phyloP scores from a whole-genome alignment of 352 stramenopile species.

The Stramenopiles sp. region DNA sequence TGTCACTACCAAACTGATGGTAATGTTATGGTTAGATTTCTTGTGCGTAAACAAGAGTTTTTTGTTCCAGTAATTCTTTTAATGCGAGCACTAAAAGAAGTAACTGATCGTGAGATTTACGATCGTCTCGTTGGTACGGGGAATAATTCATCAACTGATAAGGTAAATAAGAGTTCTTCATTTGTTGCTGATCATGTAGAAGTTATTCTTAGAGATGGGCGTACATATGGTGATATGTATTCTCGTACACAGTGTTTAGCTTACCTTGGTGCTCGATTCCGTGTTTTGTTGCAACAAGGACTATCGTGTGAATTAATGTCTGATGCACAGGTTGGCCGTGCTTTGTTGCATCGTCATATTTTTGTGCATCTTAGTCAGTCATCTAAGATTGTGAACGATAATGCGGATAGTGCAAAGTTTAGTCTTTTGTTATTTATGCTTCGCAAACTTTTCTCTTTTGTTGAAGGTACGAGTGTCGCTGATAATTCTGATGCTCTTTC shows the following conservation, averaged over 20 bases:
- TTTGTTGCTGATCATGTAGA: constrained; percentile 82
- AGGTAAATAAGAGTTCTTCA: too few species aligned
- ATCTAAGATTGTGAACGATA: too few species aligned
- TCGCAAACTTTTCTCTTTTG: constrained; percentile 87
- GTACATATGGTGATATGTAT: constrained; percentile 24
- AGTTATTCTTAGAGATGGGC: constrained; percentile 62
- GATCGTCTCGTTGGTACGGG: constrained; percentile 62
- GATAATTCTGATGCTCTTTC: constrained; percentile 94
- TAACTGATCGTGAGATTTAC: constrained; percentile 75
- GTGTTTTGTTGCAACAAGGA: constrained; percentile 39
- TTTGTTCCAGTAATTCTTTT: constrained; percentile 89
- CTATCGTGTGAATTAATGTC: constrained; percentile 34
- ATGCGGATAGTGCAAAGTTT: constrained; percentile 43
- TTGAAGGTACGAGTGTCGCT: constrained; percentile 50
- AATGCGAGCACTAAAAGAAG: constrained; percentile 55
- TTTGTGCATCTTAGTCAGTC: constrained; percentile 64
- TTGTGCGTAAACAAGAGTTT: constrained; percentile 88
- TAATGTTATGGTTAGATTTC: constrained; percentile 71
- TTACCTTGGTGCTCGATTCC: constrained; percentile 84
- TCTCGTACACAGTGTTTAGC: constrained; percentile 36
- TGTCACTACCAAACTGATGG: constrained; percentile 90
- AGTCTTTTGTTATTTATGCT: constrained; percentile 75
- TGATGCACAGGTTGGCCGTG: constrained; percentile 39
- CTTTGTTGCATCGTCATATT: constrained; percentile 47
- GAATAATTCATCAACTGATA: constrained; percentile 52